phyloP scores from a whole-genome alignment of 352 stramenopile genomes.

The Globisporangium irregulare region DNA sequence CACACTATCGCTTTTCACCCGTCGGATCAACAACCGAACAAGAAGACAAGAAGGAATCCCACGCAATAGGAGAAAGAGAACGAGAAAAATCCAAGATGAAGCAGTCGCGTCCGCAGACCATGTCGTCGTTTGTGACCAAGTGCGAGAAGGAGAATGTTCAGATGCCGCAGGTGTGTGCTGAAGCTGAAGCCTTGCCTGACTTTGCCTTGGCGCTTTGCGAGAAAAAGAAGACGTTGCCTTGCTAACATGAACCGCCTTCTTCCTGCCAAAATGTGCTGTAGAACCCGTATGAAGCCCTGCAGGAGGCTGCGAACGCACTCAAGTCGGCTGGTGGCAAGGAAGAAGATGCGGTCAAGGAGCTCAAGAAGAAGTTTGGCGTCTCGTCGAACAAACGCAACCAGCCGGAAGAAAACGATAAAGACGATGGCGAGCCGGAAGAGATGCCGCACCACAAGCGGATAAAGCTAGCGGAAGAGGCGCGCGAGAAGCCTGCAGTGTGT shows the following conservation, averaged over 20 bases:
- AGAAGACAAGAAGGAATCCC: not conserved
- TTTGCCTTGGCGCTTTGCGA: not conserved
- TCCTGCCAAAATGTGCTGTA: slow-evolving; percentile 10
- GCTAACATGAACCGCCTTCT: not conserved
- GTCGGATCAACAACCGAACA: not conserved
- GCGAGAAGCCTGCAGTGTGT: slow-evolving; percentile 37
- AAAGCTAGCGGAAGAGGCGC: slow-evolving; percentile 51
- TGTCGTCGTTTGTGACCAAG: slow-evolving; percentile 33
- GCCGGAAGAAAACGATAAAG: slow-evolving; percentile 6
- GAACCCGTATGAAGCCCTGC: slow-evolving; percentile 38
- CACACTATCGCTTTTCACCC: slow-evolving; percentile 13
- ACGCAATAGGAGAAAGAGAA: slow-evolving; percentile 9
- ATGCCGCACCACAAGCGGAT: slow-evolving; percentile 58
- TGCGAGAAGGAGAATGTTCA: slow-evolving; percentile 39
- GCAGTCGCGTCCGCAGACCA: slow-evolving; percentile 19
- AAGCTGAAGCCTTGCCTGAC: not conserved
- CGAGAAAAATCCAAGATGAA: slow-evolving; percentile 21
- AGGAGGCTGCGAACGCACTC: slow-evolving; percentile 28
- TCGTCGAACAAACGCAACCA: slow-evolving; percentile 22
- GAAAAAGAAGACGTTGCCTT: not conserved
- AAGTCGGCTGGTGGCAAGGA: slow-evolving; percentile 32
- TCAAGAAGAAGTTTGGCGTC: slow-evolving; percentile 36
- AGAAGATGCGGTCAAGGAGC: slow-evolving; percentile 26
- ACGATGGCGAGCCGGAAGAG: slow-evolving; percentile 25
- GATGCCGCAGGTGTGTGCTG: slow-evolving; percentile 30